These are phyloP conservation scores for Prunus yedoensis DNA, from an alignment of 331 rosid species.

Conservation along the genomic window DNA sequence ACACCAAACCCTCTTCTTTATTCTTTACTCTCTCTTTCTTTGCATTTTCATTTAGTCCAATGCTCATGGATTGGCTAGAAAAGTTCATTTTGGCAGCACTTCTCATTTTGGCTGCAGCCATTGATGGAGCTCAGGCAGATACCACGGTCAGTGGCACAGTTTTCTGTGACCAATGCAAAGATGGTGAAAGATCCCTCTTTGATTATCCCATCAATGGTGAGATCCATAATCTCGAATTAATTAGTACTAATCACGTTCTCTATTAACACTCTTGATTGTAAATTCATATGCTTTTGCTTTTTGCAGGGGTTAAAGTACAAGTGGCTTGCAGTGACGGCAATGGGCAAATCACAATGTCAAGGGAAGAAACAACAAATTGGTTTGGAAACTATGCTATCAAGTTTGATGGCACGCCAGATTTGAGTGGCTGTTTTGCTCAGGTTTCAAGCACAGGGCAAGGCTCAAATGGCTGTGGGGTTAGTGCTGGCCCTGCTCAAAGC, in stretches of 20 bases:
- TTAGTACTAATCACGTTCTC: neutral
- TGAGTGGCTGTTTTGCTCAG: constrained; percentile 55
- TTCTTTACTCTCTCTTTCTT: constrained; percentile 3
- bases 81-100: constrained; percentile 37
- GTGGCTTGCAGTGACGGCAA: constrained; percentile 60
- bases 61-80: constrained; percentile 50
- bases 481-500: constrained; percentile 64
- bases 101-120: constrained; percentile 44
- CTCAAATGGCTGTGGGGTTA: constrained; percentile 49
- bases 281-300: constrained; percentile 13
- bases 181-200: constrained; percentile 65
- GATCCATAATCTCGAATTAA: constrained; percentile 20
- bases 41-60: neutral
- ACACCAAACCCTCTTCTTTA: constrained; percentile 11
- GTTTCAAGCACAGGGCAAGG: constrained; percentile 56
- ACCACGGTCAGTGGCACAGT: constrained; percentile 75
- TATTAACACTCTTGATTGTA: neutral
- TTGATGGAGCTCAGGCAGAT: constrained; percentile 48
- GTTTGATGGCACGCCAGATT: constrained; percentile 72
- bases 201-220: constrained; percentile 80
- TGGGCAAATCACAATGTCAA: constrained; percentile 58
- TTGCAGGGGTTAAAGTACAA: constrained; percentile 71
- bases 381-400: constrained; percentile 66
- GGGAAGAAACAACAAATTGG: constrained; percentile 81
- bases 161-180: constrained; percentile 93